Evolutionary conservation across 1,284 basidiomycete genomes (phyloP), one percentile per base, ranked within the genome.

Genomic region (Leccinum fuscescens): DNA sequence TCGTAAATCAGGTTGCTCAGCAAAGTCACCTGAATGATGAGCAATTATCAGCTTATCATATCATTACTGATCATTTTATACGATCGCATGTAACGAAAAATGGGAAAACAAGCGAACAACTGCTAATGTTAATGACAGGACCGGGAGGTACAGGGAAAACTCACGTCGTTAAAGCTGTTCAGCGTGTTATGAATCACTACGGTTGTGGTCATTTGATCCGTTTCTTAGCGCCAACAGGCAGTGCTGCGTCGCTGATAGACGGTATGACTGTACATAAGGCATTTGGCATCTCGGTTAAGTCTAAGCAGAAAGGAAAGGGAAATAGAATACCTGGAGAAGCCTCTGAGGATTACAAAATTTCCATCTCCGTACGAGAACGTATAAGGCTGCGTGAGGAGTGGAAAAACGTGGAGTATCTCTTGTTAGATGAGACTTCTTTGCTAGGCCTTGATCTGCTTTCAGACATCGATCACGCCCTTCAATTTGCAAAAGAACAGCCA

Each of bases 241-340:
- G 56, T 1, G 62, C 44, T 0, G 56, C 61, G 2, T 0, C 61
- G 0, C 4, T 63, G 24, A 59, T 61, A 0, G 4, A 63, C n/a
- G 61, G 61, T 0, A 63, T 50, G 50, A 63, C 56, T 1, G 4
- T 63, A 0, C 60, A 62, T 8, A 62, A 63, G 8, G 61, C 9
- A 0, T 4, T 63, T 0, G 56, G 54, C 0, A 63, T 63, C 1
- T 63, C 58, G 6, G 62, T 62, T 2, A 58, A 63, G 2, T 27
- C 37, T 7, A 46, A 9, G 3, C 33, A 50, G 0, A 61, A 60
- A n/a, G 58, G 60, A 0, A 61, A 59, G 6, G 59, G 59, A 0
- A 61, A 59, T 5, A 6, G 46, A 12, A 11, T 17, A n/a, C 44
- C 46, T 14, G 46, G 46, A 11, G 46, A 49, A 24, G 12, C 20